Evolutionary conservation across 345 rosid genomes (phyloP), one percentile per base, ranked within the genome.

Genomic region (Geranium brycei): DNA sequence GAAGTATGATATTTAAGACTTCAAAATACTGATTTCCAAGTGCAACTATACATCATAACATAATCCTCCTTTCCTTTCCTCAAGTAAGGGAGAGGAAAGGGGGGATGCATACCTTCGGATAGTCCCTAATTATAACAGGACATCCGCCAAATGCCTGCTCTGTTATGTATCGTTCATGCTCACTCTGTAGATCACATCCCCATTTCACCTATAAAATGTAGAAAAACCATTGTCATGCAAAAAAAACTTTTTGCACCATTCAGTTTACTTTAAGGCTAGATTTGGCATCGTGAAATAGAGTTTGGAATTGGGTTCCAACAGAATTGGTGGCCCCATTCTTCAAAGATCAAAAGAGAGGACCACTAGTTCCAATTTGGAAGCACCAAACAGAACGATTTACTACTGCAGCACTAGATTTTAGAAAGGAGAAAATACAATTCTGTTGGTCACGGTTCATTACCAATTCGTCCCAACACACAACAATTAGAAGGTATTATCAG

Each of bases 141-240:
- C 95, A 81, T 31, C 92, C 96, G 32, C 80, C 80, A 77, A 90
- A 90, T 51, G 85, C 91, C 74, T 83, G 82, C 76, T 93, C 99
- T 0, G 97, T 93, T 67, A 93, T 86, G 75, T 90, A 93, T 32
- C 97, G 92, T 72, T 93, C 99, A 79, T 93, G 99, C 87, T 93
- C 97, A 1, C 99, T 93, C 81, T 90, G 99, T 73, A 93, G 71
- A 83, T 93, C 99, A 59, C 85, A 79, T 57, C 99, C 99, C 99
- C 99, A 93, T 76, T 88, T 81, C 69, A 93, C 95, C 99, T 93
- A 65, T 57, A 74, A 66, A 17, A 47, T 47, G 17, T 13, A 31
- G 47, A 73, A 66, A 47, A 47, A 47, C 12, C 53, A 47, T 11
- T 47, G 53, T 11, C 15, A 47, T 8, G 15, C 28, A 8, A 13